Base-by-base conservation (phyloP, 371 early-diverging fungal genomes). In the Mucor sp. region DNA sequence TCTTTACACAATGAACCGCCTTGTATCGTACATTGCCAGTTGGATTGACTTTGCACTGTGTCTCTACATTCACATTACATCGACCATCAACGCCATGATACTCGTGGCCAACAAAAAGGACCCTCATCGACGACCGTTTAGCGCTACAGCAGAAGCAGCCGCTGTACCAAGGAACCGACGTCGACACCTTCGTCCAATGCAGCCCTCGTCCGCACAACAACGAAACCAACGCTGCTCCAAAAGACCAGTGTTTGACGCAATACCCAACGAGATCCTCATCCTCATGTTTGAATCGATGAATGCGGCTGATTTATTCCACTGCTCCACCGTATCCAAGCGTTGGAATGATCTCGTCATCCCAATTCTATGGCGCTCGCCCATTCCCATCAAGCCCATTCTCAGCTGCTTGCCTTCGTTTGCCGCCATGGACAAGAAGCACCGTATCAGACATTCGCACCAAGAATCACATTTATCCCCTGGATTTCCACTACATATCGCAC, bases 271-370 rank as follows among this genome's bases (percentile, higher is more conserved):
- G 68, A 58, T 79, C 23, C 64, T 79, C 1, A 55, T 71, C n/a
- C 58, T 64, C 21, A 67, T 77, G 30, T 79, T 79, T 64, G 66
- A 71, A 53, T 62, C 55, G 33, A 28, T 74, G 53, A 32, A 62
- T 21, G n/a, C 50, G 23, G 41, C 39, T 3, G 75, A 71, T 27
- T 59, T 75, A 8, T 75, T 58, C 17, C 65, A 74, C 27, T 75
- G 74, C 39, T 69, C 74, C 11, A 58, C 66, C 6, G 81, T 81
- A 15, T 68, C 67, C 58, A 73, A 67, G 27, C 74, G 65, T 23
- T 81, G 81, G 81, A 72, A 76, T 68, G 50, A 62, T 35, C 56
- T 81, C 37, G 65, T 63, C 41, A 74, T 72, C n/a, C 78, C 78
- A 12, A 68, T 77, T 55, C 48, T 81, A 28, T 81, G 81, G 81